Evolutionary conservation across 2,329 filamentous ascomycete species (phyloP).

Genomic region (Colletotrichum higginsianum): DNA sequence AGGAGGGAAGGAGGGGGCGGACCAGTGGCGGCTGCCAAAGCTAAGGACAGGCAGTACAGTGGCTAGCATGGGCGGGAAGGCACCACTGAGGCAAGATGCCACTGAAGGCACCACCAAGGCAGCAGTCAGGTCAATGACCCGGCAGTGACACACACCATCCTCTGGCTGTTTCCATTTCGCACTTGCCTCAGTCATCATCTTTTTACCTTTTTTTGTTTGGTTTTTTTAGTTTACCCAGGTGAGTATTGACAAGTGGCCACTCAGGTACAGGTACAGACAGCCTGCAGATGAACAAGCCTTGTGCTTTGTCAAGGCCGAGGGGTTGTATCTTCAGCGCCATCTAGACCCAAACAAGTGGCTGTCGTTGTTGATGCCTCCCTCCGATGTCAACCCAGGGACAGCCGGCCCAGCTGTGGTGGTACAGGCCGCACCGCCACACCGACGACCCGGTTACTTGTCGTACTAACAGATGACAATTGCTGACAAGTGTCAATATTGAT

Average conservation of each 20-base stretch:
- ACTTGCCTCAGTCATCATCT: background rate
- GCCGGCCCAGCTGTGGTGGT: background rate
- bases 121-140: background rate
- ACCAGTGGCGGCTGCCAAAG: background rate
- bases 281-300: no score
- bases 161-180: background rate
- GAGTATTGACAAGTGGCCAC: background rate
- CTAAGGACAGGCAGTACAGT: background rate
- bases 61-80: background rate
- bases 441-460: background rate
- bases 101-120: background rate
- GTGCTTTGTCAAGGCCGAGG: background rate
- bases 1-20: background rate
- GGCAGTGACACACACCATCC: background rate
- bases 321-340: slow-evolving; percentile 13
- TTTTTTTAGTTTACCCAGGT: no score
- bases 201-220: background rate
- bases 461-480: slow-evolving; percentile 30
- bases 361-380: background rate
- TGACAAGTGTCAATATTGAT: slow-evolving; percentile 24
- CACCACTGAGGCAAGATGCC: background rate
- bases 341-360: slow-evolving; percentile 18
- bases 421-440: slow-evolving; percentile 32
- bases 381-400: background rate
- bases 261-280: background rate